Conservation (phyloP, 345 rosid species). For the Gossypium rotundifolium region DNA sequence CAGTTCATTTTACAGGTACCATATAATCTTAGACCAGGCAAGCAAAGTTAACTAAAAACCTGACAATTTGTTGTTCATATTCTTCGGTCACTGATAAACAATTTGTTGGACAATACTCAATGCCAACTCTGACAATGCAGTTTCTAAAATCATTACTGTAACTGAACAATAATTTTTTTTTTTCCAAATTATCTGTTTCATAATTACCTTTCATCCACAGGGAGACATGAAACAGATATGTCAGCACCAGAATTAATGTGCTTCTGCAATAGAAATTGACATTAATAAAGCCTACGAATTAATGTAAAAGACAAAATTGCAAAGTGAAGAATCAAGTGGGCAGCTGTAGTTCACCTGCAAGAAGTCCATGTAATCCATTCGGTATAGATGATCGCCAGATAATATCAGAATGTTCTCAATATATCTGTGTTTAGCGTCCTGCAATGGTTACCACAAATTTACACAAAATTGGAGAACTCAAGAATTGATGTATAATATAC, state of each 20-base stretch:
- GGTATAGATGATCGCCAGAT: constrained; percentile 86
- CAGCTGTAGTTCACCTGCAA: constrained; percentile 43
- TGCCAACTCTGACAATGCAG: too few species aligned
- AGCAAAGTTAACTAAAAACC: neutral
- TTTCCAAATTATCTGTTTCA: neutral
- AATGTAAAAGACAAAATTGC: neutral
- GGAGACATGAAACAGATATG: constrained; percentile 59
- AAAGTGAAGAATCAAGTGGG: constrained; percentile 4
- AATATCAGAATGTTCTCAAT: constrained; percentile 77
- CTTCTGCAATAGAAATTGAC: constrained; percentile 38
- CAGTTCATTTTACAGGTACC: neutral
- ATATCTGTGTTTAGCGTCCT: constrained; percentile 78
- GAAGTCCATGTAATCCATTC: constrained; percentile 90
- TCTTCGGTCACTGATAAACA: neutral
- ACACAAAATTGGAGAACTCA: neutral
- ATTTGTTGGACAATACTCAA: neutral
- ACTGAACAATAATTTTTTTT: neutral
- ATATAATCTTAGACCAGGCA: neutral
- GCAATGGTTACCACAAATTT: constrained; percentile 6
- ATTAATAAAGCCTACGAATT: neutral
- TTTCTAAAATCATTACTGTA: too few species aligned
- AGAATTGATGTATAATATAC: neutral
- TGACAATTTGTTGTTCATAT: neutral
- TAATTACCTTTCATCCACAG: constrained; percentile 49
- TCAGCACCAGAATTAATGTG: constrained; percentile 60